phyloP scores from a whole-genome alignment of 768 basidiomycete genomes.

The Dacryopinax spathularia region DNA sequence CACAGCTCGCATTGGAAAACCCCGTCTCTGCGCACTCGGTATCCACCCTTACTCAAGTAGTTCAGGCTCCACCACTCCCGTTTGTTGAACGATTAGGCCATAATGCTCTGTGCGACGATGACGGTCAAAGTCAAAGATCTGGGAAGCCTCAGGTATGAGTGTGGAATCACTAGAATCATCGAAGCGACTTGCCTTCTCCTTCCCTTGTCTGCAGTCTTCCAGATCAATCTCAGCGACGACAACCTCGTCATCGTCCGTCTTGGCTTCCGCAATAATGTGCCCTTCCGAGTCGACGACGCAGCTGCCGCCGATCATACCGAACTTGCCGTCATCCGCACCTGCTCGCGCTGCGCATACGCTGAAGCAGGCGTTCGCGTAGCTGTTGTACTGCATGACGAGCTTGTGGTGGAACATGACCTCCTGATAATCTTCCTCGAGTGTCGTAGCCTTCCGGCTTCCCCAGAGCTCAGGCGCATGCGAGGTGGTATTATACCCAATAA shows the following conservation, averaged over 20 bases:
- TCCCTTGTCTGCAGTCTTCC: slow-evolving; percentile 26
- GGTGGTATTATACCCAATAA: slow-evolving; percentile 23
- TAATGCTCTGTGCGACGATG: slow-evolving; percentile 22
- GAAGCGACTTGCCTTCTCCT: slow-evolving; percentile 12
- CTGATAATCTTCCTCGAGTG: slow-evolving; percentile 23
- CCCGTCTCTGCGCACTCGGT: not conserved
- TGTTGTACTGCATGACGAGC: slow-evolving; percentile 21
- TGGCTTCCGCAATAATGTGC: slow-evolving; percentile 22
- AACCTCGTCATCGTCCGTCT: slow-evolving; percentile 31
- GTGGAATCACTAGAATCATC: not conserved
- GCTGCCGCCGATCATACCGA: slow-evolving; percentile 19
- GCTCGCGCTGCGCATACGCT: slow-evolving; percentile 20
- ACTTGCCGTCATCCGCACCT: slow-evolving; percentile 20
- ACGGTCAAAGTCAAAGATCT: slow-evolving; percentile 21
- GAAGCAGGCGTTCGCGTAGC: slow-evolving; percentile 24
- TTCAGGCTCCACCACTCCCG: slow-evolving; percentile 18
- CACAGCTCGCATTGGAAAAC: no score
- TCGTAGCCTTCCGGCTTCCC: slow-evolving; percentile 30
- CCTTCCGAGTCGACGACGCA: slow-evolving; percentile 24
- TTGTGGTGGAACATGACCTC: slow-evolving; percentile 25
- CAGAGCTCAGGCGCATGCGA: slow-evolving; percentile 22
- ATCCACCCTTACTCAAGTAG: not conserved
- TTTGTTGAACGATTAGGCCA: slow-evolving; percentile 14
- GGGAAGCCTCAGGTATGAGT: not conserved
- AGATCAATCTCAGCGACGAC: slow-evolving; percentile 29